Evolutionary conservation across 345 rosid genomes (phyloP).

Genomic region (Melastoma malabathricum): DNA sequence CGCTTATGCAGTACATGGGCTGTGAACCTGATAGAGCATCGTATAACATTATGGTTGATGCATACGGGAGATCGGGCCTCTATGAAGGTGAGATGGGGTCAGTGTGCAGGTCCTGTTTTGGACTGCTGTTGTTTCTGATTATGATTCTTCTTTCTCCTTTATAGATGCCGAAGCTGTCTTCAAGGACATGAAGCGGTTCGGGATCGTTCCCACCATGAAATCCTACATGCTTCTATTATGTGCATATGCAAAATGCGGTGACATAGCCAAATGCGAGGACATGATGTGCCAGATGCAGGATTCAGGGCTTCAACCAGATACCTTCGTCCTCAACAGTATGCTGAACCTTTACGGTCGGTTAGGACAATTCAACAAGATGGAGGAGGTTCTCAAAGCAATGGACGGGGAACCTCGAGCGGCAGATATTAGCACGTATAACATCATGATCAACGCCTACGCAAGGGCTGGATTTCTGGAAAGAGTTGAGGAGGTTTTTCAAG

Average conservation of each 20-base stretch:
- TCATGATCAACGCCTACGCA: constrained; percentile 68
- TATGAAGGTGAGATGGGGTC: constrained; percentile 36
- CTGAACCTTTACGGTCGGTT: constrained; percentile 63
- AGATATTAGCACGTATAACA: constrained; percentile 75
- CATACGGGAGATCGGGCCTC: constrained; percentile 81
- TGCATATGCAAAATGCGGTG: constrained; percentile 65
- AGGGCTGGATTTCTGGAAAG: constrained; percentile 61
- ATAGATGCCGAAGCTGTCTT: constrained; percentile 74
- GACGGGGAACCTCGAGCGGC: constrained; percentile 37
- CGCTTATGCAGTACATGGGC: constrained; percentile 89
- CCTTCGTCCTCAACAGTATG: constrained; percentile 75
- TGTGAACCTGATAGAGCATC: constrained; percentile 95
- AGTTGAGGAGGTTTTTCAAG: constrained; percentile 45
- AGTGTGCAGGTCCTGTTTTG: not conserved
- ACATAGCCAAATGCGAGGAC: constrained; percentile 57
- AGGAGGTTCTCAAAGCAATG: constrained; percentile 51
- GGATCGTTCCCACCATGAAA: constrained; percentile 76
- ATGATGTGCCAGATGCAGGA: constrained; percentile 56
- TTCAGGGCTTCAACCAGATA: constrained; percentile 66
- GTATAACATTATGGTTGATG: constrained; percentile 88
- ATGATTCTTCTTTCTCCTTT: not conserved
- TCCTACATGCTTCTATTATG: constrained; percentile 83
- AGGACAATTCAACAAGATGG: constrained; percentile 73
- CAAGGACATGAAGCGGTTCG: constrained; percentile 70
- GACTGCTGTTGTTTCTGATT: too few relatives aligned